Conservation (phyloP, 768 basidiomycete species). For the Coprinopsis cinerea region DNA sequence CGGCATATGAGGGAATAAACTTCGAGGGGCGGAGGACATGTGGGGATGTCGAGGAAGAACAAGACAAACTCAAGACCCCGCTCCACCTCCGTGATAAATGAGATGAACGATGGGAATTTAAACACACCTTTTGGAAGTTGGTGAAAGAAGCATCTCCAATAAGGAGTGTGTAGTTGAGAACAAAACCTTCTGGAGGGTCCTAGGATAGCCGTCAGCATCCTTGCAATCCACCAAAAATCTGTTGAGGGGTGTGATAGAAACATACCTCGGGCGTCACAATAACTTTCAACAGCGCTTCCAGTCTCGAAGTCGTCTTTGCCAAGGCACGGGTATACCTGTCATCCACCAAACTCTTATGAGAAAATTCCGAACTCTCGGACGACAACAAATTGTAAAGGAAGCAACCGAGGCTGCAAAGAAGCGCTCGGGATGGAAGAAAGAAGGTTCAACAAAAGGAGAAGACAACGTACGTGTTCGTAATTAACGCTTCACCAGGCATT, state of each 20-base stretch:
- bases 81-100: neutral
- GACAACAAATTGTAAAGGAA: no score
- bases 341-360: no score
- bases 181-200: constrained; percentile 92
- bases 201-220: constrained; percentile 23
- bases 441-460: neutral
- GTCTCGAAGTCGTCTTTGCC: constrained; percentile 68
- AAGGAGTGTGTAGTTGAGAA: constrained; percentile 90
- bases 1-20: neutral
- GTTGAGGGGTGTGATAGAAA: constrained; percentile 7
- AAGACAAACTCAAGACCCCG: no score
- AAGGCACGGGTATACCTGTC: constrained; percentile 78
- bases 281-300: constrained; percentile 93
- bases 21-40: no score
- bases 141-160: constrained; percentile 93
- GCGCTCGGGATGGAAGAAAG: neutral
- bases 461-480: constrained; percentile 44
- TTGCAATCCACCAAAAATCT: neutral
- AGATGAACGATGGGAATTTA: neutral
- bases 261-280: constrained; percentile 88
- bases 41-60: no score
- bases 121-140: constrained; percentile 91
- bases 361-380: no score
- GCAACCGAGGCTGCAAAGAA: neutral
- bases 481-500: constrained; percentile 69